phyloP scores from a whole-genome alignment of 2,329 filamentous ascomycete genomes.

The Dactylonectria estremocensis region DNA sequence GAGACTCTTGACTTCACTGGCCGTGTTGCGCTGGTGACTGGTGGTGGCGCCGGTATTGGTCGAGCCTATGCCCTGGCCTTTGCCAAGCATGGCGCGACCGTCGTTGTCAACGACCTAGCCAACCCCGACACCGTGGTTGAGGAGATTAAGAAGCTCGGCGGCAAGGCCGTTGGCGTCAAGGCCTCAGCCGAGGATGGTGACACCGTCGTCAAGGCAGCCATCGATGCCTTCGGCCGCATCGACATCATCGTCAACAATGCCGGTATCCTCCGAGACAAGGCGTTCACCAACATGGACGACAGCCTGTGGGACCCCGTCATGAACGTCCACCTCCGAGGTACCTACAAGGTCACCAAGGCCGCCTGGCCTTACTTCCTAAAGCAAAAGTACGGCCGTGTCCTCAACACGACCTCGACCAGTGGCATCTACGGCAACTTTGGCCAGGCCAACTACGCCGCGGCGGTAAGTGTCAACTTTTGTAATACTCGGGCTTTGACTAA shows the following conservation, averaged over 20 bases:
- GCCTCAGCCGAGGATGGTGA: slow-evolving; percentile 95
- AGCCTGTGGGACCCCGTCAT: slow-evolving; percentile 92
- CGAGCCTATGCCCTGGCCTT: slow-evolving; percentile 92
- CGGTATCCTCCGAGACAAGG: slow-evolving; percentile 97
- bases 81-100: slow-evolving; percentile 83
- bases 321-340: slow-evolving; percentile 93
- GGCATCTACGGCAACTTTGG: slow-evolving; percentile 99
- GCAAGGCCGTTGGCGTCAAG: slow-evolving; percentile 93
- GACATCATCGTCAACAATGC: slow-evolving; percentile 99
- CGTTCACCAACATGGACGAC: slow-evolving; percentile 98
- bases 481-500: slow-evolving; percentile 34
- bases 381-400: slow-evolving; percentile 97
- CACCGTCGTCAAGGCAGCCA: slow-evolving; percentile 89
- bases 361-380: slow-evolving; percentile 98
- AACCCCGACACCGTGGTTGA: slow-evolving; percentile 92
- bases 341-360: slow-evolving; percentile 97
- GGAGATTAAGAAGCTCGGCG: slow-evolving; percentile 92
- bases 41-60: slow-evolving; percentile 91
- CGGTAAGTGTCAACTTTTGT: slow-evolving; percentile 67
- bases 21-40: slow-evolving; percentile 89
- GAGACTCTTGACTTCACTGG: slow-evolving; percentile 86
- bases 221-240: slow-evolving; percentile 93
- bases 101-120: slow-evolving; percentile 96
- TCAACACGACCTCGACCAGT: slow-evolving; percentile 97
- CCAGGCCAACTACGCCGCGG: slow-evolving; percentile 96